Base-by-base conservation (phyloP, 2,329 filamentous ascomycete species). In the Arthrobotrys megalospora region DNA sequence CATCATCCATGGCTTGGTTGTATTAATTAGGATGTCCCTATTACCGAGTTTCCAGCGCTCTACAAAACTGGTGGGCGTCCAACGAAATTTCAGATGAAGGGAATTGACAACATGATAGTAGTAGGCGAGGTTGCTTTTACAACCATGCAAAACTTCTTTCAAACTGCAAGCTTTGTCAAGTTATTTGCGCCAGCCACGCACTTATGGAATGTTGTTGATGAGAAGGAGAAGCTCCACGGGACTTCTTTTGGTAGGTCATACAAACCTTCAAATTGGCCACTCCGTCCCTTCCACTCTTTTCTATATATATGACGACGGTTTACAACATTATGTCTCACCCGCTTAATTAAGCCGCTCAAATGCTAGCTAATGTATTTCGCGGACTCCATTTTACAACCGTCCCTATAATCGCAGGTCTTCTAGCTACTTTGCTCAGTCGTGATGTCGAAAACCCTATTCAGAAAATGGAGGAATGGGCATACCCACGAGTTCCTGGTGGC, bases 401-500 rank as follows among this genome's bases (percentile, higher is more conserved):
- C 1, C 50, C 52, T 8, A 1, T 69, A 3, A 41, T 50, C 2
- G 21, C 66, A 14, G 66, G 66, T 6, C 41, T 69, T 4, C 5
- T 69, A 14, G 66, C 66, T 3, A 62, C 52, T n/a, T 34, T 69
- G 8, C 28, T 69, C 16, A 14, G 52, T 10, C 21, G 6, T 5
- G 52, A 41, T 14, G 24, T 45, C 16, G 4, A 28, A 60, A 14
- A 53, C 3, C 66, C 66, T 19, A 8, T 60, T 4, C 7, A 60
- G 19, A n/a, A 34, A 12, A 16, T 70, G 28, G 43, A 62, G 14
- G 1, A 41, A 16, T 63, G 55, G 53, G 24, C 53, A 41, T 70
- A 63, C 12, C 45, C 41, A 14, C n/a, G 53, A 32, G 11, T 2
- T 1, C 1, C 14, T 11, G 19, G 38, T 3, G 36, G 43, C 2